These are phyloP conservation scores for Blastobotrys indianensis DNA, from an alignment of 1,139 yeast species.

Conservation along the genomic window DNA sequence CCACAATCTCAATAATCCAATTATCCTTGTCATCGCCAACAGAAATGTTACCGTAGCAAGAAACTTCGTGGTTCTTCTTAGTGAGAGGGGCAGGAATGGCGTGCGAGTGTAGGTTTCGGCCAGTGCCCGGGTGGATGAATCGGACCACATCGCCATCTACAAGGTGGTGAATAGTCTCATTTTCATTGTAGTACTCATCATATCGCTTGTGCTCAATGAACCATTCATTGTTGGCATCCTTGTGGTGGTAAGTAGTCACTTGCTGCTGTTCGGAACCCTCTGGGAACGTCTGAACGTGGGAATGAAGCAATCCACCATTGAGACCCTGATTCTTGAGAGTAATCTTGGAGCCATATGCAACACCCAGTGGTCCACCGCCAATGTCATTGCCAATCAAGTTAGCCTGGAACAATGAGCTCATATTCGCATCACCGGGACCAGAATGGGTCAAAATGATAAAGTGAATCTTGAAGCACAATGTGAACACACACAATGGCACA, in stretches of 20 bases:
- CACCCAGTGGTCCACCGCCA: constrained; percentile 83
- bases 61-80: constrained; percentile 70
- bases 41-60: constrained; percentile 84
- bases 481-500: constrained; percentile 67
- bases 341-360: constrained; percentile 70
- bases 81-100: constrained; percentile 74
- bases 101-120: constrained; percentile 90
- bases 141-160: constrained; percentile 73
- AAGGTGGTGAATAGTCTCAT: constrained; percentile 52
- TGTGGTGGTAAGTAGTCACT: constrained; percentile 89
- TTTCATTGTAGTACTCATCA: constrained; percentile 46
- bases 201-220: constrained; percentile 68
- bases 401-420: constrained; percentile 97
- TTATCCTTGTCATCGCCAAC: constrained; percentile 89
- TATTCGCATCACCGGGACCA: constrained; percentile 95
- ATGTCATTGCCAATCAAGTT: constrained; percentile 74
- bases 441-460: constrained; percentile 66
- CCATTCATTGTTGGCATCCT: constrained; percentile 92
- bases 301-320: constrained; percentile 88
- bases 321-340: constrained; percentile 88
- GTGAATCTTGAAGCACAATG: constrained; percentile 72
- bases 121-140: constrained; percentile 71
- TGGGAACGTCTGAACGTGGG: constrained; percentile 90
- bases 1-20: constrained; percentile 87
- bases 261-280: constrained; percentile 96